Evolutionary conservation across 2,329 filamentous ascomycete genomes (phyloP).

Genomic region (Raffaelea ambrosiae): DNA sequence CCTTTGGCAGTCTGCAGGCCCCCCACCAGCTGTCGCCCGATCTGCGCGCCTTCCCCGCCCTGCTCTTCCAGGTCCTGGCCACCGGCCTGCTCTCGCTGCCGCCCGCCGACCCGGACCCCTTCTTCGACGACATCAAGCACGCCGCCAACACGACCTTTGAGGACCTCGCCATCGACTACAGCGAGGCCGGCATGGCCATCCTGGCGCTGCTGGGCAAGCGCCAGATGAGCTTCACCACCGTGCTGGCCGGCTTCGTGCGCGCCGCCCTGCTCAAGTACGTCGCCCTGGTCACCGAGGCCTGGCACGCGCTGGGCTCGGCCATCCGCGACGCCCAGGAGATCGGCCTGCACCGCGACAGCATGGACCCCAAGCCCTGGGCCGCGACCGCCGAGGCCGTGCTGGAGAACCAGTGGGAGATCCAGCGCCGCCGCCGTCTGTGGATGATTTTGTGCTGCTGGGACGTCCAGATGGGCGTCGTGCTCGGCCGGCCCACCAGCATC

Average conservation of each 20-base stretch:
- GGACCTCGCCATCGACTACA: constrained; percentile 52
- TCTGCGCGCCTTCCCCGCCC: constrained; percentile 47
- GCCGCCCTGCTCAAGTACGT: constrained; percentile 50
- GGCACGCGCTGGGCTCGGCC: constrained; percentile 46
- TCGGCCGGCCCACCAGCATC: constrained; percentile 48
- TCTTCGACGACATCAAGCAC: constrained; percentile 50
- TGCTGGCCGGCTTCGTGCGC: constrained; percentile 49
- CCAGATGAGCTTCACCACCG: constrained; percentile 45
- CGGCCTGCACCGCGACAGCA: constrained; percentile 45
- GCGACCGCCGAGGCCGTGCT: constrained; percentile 39
- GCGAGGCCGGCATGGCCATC: constrained; percentile 46
- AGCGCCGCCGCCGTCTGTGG: constrained; percentile 48
- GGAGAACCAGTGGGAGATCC: constrained; percentile 50
- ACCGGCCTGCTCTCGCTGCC: constrained; percentile 45
- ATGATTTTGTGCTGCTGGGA: constrained; percentile 47
- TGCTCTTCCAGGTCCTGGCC: constrained; percentile 52
- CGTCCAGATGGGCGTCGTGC: constrained; percentile 41
- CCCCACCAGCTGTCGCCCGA: constrained; percentile 42
- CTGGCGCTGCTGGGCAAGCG: constrained; percentile 47
- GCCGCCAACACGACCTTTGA: constrained; percentile 51
- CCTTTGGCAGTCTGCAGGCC: constrained; percentile 40
- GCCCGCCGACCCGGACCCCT: constrained; percentile 29
- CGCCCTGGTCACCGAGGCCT: constrained; percentile 50
- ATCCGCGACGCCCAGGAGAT: constrained; percentile 57
- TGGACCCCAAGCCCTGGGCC: constrained; percentile 40